Evolutionary conservation across 2,329 filamentous ascomycete species (phyloP), one percentile per base, ranked within the genome.

Genomic region (Proliferodiscus dingleyae): DNA sequence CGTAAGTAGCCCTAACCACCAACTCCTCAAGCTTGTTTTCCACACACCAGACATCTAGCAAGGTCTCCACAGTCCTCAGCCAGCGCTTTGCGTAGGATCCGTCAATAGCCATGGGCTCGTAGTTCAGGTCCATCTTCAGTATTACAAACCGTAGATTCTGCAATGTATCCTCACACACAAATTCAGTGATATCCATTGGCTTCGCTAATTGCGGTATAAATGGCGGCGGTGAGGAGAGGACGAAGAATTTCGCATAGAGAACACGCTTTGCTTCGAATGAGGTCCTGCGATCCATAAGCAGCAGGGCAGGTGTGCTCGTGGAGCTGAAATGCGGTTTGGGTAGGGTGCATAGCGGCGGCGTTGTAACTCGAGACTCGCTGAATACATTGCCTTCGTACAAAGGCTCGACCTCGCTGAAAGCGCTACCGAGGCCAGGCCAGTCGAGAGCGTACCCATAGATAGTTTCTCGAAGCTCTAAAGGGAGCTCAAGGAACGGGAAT

Each of bases 261-360:
- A 62, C 42, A 11, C 51, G 22, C 7, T 52, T 44, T 3, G 62
- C 61, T 45, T 68, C 65, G 4, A 39, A 21, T n/a, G 50, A 51
- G 48, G 64, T 62, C 37, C 65, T 61, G 28, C 54, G 59, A 52
- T 64, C 66, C 49, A 67, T 33, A 3, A 66, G 60, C 2, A 68
- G 53, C 19, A 67, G 46, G 13, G 50, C 59, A 0, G 64, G 66
- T 2, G 64, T 64, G 9, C 16, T 44, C 41, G 46, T 22, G n/a
- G 21, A n/a, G 21, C 10, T 13, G 10, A 24, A 24, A n/a, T n/a
- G n/a, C n/a, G n/a, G n/a, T n/a, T n/a, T n/a, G n/a, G n/a, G n/a
- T n/a, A n/a, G n/a, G n/a, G n/a, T n/a, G n/a, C n/a, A n/a, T n/a
- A n/a, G n/a, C n/a, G n/a, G n/a, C n/a, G n/a, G n/a, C n/a, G n/a